Evolutionary conservation across 306 rosid genomes (phyloP).

Genomic region (Quercus dentata): DNA sequence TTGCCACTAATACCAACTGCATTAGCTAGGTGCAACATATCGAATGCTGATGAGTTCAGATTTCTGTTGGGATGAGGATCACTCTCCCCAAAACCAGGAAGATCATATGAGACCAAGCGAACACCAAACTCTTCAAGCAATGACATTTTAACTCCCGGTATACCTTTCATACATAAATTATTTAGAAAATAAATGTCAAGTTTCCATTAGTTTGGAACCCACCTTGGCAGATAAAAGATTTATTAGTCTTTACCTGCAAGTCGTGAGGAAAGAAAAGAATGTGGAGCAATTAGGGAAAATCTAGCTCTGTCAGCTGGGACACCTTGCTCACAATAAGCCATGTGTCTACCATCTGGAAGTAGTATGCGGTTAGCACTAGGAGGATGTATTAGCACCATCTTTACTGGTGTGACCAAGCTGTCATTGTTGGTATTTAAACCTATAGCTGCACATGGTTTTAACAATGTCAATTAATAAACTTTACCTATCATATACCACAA

Average conservation of each 20-base stretch:
- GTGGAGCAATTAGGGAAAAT: constrained; percentile 78
- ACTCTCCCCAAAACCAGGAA: constrained; percentile 99
- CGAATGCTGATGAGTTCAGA: constrained; percentile 82
- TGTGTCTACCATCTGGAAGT: constrained; percentile 91
- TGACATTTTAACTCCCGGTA: constrained; percentile 70
- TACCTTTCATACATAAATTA: constrained; percentile 40
- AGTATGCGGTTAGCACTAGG: constrained; percentile 65
- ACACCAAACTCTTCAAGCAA: constrained; percentile 85
- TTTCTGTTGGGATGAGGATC: constrained; percentile 82
- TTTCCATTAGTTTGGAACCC: neutral
- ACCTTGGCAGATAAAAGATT: neutral
- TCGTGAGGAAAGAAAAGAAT: constrained; percentile 90
- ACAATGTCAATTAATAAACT: constrained; percentile 3
- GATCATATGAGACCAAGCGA: constrained; percentile 82
- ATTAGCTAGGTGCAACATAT: constrained; percentile 64
- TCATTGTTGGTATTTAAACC: constrained; percentile 44
- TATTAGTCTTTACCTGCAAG: constrained; percentile 53
- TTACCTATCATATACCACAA: neutral
- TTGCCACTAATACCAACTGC: constrained; percentile 67
- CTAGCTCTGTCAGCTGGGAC: constrained; percentile 65
- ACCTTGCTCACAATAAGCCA: constrained; percentile 81
- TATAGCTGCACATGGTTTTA: constrained; percentile 53
- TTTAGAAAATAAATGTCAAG: neutral
- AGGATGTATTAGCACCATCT: constrained; percentile 65
- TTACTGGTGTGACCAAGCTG: constrained; percentile 34